These are phyloP conservation scores for Aphanoascus verrucosus DNA, from an alignment of 2,329 filamentous ascomycete genomes.

Conservation along the genomic window DNA sequence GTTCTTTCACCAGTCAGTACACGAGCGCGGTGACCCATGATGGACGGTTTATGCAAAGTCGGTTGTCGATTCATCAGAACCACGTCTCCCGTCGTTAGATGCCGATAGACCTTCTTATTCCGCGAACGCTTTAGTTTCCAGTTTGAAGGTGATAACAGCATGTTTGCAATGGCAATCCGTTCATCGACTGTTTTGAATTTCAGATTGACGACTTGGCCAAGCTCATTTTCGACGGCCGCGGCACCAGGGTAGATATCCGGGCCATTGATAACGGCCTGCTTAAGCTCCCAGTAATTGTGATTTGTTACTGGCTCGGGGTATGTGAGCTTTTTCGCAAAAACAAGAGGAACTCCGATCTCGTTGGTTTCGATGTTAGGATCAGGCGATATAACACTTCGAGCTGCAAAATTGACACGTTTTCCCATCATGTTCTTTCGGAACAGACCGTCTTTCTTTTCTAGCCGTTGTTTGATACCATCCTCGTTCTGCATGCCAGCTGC, in stretches of 20 bases:
- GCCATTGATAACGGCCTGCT: constrained; percentile 92
- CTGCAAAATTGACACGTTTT: constrained; percentile 97
- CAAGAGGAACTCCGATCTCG: constrained; percentile 95
- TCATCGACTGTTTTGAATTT: constrained; percentile 82
- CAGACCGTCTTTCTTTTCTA: constrained; percentile 97
- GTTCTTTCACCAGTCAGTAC: constrained; percentile 92
- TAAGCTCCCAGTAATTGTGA: constrained; percentile 92
- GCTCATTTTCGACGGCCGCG: constrained; percentile 88
- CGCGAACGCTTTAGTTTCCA: constrained; percentile 62
- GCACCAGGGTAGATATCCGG: constrained; percentile 90
- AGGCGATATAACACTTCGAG: constrained; percentile 92
- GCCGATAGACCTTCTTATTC: constrained; percentile 93
- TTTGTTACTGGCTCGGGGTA: constrained; percentile 96
- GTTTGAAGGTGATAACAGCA: constrained; percentile 75
- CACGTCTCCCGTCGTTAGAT: constrained; percentile 91
- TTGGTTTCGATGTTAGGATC: constrained; percentile 99
- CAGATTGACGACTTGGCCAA: constrained; percentile 79
- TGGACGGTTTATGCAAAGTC: constrained; percentile 94
- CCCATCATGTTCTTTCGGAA: constrained; percentile 99
- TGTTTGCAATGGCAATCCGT: constrained; percentile 78
- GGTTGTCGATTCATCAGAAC: constrained; percentile 98
- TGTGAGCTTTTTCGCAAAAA: constrained; percentile 90
- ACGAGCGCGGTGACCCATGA: constrained; percentile 92
- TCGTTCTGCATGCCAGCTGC: constrained; percentile 67
- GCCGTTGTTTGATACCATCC: constrained; percentile 91